phyloP scores from a whole-genome alignment of 2,329 filamentous ascomycete species.

The Fusarium palustre region DNA sequence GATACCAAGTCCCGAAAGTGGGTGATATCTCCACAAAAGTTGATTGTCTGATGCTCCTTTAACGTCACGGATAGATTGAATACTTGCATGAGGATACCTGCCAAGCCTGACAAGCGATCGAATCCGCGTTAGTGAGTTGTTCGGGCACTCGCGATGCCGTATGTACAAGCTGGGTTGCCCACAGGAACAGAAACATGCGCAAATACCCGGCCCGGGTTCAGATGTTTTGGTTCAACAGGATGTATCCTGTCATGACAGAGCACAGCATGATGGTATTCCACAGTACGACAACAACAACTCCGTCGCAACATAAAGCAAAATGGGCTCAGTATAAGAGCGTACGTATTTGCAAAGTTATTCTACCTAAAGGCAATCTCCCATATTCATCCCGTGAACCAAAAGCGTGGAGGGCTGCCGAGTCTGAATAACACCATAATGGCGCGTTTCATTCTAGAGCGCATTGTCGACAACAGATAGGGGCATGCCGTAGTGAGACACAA shows the following conservation, averaged over 20 bases:
- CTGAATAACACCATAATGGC: slow-evolving; percentile 29
- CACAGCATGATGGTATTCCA: slow-evolving; percentile 14
- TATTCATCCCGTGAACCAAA: slow-evolving; percentile 3
- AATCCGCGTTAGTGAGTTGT: background rate
- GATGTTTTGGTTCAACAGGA: slow-evolving; percentile 20
- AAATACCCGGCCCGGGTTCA: slow-evolving; percentile 14
- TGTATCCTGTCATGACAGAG: slow-evolving; percentile 16
- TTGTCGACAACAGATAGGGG: slow-evolving; percentile 22
- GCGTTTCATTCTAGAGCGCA: slow-evolving; percentile 33
- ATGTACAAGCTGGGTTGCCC: slow-evolving; percentile 10
- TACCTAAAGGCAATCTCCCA: slow-evolving; percentile 1
- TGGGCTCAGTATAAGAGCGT: background rate
- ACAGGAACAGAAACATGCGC: slow-evolving; percentile 1
- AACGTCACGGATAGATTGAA: slow-evolving; percentile 6
- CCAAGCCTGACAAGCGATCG: background rate
- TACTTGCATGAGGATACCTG: background rate
- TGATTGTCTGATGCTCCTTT: slow-evolving; percentile 1
- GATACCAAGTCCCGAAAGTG: background rate
- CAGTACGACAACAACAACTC: slow-evolving; percentile 6
- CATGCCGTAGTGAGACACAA: slow-evolving; percentile 31
- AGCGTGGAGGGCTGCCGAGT: slow-evolving; percentile 26
- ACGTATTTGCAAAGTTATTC: slow-evolving; percentile 17
- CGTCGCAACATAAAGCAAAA: background rate
- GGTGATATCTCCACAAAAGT: background rate
- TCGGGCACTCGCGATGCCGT: slow-evolving; percentile 5